Percentiles rank a stretch among this genome's conserved stretches.
These are phyloP conservation scores for Fraxinus anomala DNA, from an alignment of 257 asterid genomes.

Conservation along the genomic window DNA sequence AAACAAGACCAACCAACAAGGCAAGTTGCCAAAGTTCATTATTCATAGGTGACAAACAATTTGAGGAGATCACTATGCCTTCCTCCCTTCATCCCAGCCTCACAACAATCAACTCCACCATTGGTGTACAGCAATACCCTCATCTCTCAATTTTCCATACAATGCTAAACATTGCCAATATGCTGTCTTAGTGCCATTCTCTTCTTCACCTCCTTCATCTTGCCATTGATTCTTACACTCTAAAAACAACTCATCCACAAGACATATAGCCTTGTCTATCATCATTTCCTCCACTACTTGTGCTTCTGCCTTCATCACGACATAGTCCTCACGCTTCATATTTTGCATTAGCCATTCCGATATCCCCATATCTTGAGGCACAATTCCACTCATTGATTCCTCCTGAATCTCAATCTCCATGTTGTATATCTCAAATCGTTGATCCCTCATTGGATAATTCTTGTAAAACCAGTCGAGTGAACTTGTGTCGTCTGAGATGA, in stretches of 20 bases:
- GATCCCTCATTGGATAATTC: conserved; percentile 46
- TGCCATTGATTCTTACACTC: conserved; percentile 70
- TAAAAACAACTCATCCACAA: conserved; percentile 76
- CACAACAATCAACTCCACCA: conserved; percentile 70
- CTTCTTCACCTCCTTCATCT: conserved; percentile 36
- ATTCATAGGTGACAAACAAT: neutral
- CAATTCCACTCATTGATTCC: neutral
- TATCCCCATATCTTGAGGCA: conserved; percentile 32
- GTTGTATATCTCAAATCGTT: conserved; percentile 42
- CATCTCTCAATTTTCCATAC: conserved; percentile 77
- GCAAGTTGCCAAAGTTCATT: neutral
- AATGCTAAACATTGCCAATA: conserved; percentile 85
- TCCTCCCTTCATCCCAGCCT: conserved; percentile 26
- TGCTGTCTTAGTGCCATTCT: conserved; percentile 52
- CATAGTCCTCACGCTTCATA: conserved; percentile 61
- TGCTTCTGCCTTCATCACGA: conserved; percentile 89
- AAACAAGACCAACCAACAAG: neutral
- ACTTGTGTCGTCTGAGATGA: conserved; percentile 38
- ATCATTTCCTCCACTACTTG: conserved; percentile 72
- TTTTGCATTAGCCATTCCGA: conserved; percentile 58
- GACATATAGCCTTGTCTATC: conserved; percentile 44
- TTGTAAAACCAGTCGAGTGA: conserved; percentile 45
- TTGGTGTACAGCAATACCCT: conserved; percentile 84
- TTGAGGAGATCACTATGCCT: neutral
- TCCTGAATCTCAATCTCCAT: conserved; percentile 36